Base-by-base conservation (phyloP, 768 basidiomycete species). In the Pleurotus pulmonarius region DNA sequence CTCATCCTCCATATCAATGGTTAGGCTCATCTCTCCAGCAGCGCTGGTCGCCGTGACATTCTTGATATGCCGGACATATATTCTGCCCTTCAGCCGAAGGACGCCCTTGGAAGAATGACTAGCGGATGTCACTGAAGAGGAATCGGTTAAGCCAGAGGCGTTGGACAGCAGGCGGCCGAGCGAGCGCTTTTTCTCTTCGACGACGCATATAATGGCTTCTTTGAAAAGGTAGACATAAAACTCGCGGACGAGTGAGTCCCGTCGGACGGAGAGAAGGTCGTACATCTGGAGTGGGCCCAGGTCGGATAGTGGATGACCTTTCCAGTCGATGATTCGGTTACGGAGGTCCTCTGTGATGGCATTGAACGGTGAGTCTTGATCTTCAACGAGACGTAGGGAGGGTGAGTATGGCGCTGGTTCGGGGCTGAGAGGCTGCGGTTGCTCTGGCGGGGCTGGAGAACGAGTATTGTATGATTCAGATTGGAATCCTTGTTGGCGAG, bases 1-100 rank as follows among this genome's bases (percentile, higher is more conserved):
- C 65, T 96, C 93, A 67, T 98, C 96, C 73, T 94, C 92, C 94
- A 99, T 98, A 64, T 93, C 89, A 65, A 99, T 96, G 4, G 96
- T 97, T 59, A 98, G 79, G 67, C 92, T 95, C 75, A 97, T 80
- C 69, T 96, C 95, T 34, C 87, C 87, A 16, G 81, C 80, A 7
- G 83, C 78, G 2, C 87, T 88, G 34, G 86, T 86, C 57, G 94
- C 89, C 25, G 86, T 86, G 53, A 99, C 89, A 54, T 88, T 86
- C 62, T 88, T 88, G 71, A 99, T 94, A 71, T 98, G 96, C 22
- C 91, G 83, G 38, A 98, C 88, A 71, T 95, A 98, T 61, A 99
- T 97, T 47, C 95, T 80, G 0, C 97, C 97, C 66, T 97, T 98
- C 40, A 98, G 82, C 9, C 93, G 83, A 25, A 99, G 80, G 15